phyloP scores from a whole-genome alignment of 257 asterid genomes.

The Nicotiana noctiflora region DNA sequence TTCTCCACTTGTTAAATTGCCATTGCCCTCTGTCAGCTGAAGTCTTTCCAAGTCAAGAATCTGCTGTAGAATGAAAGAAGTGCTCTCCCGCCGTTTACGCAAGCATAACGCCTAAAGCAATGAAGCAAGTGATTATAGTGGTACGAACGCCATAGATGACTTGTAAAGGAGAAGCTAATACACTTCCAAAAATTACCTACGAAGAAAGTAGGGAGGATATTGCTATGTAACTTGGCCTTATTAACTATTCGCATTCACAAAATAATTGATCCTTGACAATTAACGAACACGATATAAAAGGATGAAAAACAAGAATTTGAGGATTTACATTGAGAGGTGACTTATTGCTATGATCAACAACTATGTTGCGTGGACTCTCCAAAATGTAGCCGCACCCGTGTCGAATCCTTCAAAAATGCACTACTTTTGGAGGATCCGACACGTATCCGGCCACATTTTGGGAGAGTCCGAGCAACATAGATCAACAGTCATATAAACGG shows the following conservation, averaged over 20 bases:
- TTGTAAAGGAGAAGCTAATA: neutral
- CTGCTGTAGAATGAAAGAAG: constrained; percentile 48
- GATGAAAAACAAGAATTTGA: neutral
- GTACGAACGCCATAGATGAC: neutral
- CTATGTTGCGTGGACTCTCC: too few relatives aligned
- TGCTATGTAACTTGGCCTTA: neutral
- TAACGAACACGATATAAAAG: neutral
- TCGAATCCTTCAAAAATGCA: too few relatives aligned
- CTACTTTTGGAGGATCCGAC: too few relatives aligned
- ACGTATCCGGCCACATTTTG: too few relatives aligned
- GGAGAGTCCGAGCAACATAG: too few relatives aligned
- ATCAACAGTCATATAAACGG: neutral
- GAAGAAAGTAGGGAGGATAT: neutral
- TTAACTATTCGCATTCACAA: neutral
- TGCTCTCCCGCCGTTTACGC: constrained; percentile 17
- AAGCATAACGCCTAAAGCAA: neutral
- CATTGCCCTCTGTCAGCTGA: constrained; percentile 37
- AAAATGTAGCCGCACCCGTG: too few relatives aligned
- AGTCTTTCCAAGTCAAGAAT: constrained; percentile 52
- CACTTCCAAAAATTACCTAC: neutral
- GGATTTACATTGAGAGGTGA: neutral
- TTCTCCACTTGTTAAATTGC: constrained; percentile 21
- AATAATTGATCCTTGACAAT: neutral
- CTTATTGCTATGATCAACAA: neutral
- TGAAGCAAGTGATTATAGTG: neutral